phyloP scores from a whole-genome alignment of 768 basidiomycete genomes.

The Mycena belliarum region DNA sequence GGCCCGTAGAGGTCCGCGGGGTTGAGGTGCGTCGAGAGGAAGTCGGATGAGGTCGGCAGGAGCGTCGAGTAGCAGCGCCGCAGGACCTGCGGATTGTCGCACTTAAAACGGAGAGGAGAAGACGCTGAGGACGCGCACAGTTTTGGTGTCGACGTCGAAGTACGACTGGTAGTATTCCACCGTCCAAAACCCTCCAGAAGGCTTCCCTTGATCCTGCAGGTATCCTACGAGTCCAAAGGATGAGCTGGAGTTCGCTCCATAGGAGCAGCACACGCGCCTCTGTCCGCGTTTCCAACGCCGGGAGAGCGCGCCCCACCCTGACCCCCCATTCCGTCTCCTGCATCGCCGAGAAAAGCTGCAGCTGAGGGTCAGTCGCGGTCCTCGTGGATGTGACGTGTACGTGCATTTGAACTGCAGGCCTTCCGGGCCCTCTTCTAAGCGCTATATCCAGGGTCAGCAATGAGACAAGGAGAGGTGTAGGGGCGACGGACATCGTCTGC shows the following conservation, averaged over 20 bases:
- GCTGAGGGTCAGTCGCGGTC: not conserved
- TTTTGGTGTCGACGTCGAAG: constrained; percentile 86
- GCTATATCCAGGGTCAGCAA: constrained; percentile 31
- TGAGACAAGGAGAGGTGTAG: too few relatives aligned
- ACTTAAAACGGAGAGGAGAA: not conserved
- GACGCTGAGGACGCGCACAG: constrained; percentile 36
- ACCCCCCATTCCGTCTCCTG: constrained; percentile 27
- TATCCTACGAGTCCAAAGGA: constrained; percentile 49
- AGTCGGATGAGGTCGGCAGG: constrained; percentile 62
- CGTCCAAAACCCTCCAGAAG: constrained; percentile 68
- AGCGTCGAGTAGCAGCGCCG: constrained; percentile 76
- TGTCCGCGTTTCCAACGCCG: constrained; percentile 51
- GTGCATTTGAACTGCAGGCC: constrained; percentile 74
- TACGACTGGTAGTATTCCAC: constrained; percentile 86
- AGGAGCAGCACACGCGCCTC: constrained; percentile 38
- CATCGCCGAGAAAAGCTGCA: constrained; percentile 60
- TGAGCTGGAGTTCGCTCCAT: not conserved
- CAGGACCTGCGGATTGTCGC: constrained; percentile 48
- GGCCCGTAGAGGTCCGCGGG: constrained; percentile 86
- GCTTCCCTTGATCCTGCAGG: constrained; percentile 51
- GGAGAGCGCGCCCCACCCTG: constrained; percentile 33
- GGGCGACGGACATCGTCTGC: too few relatives aligned
- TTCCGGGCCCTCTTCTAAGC: constrained; percentile 66
- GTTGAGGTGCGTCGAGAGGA: constrained; percentile 60
- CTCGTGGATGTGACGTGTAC: constrained; percentile 15